A percentile compares a stretch with the other conserved stretches of the same genome.
Evolutionary conservation across 2,329 filamentous ascomycete genomes (phyloP).

Genomic region (Fusarium concolor): DNA sequence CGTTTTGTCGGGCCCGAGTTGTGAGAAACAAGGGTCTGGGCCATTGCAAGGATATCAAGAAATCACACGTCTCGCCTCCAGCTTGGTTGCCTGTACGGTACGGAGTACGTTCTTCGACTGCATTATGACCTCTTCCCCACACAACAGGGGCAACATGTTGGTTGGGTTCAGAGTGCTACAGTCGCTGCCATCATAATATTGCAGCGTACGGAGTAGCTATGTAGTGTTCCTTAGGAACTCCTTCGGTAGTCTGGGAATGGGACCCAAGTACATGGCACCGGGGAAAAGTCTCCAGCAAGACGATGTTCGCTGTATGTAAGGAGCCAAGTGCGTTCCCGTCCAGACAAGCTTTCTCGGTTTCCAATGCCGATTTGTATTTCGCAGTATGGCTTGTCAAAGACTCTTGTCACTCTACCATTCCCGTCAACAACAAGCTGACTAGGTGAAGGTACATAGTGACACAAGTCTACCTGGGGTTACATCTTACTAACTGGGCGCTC

Average conservation of each 20-base stretch:
- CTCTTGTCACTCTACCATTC: neutral
- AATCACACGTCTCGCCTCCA: conserved; percentile 13
- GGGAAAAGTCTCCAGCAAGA: neutral
- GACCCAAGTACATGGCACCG: neutral
- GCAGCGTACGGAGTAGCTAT: neutral
- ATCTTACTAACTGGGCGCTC: conserved; percentile 1
- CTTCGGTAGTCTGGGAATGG: neutral
- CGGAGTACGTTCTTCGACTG: neutral
- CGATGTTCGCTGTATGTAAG: neutral
- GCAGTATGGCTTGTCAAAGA: neutral
- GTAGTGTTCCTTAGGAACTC: neutral
- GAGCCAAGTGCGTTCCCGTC: neutral
- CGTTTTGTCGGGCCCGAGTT: conserved; percentile 10
- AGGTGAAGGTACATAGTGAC: neutral
- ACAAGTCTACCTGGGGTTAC: neutral
- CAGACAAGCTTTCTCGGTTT: conserved; percentile 1
- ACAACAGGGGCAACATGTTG: conserved; percentile 10
- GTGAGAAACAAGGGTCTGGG: conserved; percentile 3
- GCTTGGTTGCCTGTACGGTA: conserved; percentile 8
- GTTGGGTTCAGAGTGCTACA: neutral
- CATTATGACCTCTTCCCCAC: conserved; percentile 18
- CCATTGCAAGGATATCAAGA: conserved; percentile 1
- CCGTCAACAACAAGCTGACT: neutral
- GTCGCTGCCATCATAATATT: conserved; percentile 18
- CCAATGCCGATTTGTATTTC: neutral